Percentiles rank a stretch among this genome's conserved stretches.
Conservation (phyloP, 2,329 filamentous ascomycete genomes). For the Ciborinia camelliae region DNA sequence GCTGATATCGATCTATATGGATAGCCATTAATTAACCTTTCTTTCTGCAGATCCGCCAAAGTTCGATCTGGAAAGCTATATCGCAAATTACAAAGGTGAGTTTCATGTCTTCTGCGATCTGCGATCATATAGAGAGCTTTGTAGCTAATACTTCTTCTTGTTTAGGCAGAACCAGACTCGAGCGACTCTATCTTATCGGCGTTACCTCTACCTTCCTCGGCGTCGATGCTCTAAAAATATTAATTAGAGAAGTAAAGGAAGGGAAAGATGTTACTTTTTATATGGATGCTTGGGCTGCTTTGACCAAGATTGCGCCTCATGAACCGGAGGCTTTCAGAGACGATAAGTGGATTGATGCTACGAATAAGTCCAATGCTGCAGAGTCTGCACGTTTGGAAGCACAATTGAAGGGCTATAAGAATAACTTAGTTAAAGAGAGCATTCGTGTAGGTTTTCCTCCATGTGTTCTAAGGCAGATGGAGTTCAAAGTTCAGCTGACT, state of each 20-base stretch:
- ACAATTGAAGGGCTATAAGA: constrained; percentile 89
- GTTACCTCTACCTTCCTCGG: constrained; percentile 71
- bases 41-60: constrained; percentile 56
- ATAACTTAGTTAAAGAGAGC: constrained; percentile 96
- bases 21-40: constrained; percentile 16
- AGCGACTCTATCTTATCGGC: constrained; percentile 80
- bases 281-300: constrained; percentile 60
- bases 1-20: neutral
- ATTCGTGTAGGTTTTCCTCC: constrained; percentile 65
- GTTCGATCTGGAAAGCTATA: constrained; percentile 87
- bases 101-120: neutral
- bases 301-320: constrained; percentile 60
- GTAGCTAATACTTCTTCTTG: constrained; percentile 11
- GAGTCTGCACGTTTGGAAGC: constrained; percentile 75
- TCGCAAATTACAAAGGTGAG: constrained; percentile 81
- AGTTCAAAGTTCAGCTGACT: neutral
- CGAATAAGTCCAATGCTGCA: constrained; percentile 60
- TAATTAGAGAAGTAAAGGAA: constrained; percentile 70
- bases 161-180: constrained; percentile 77
- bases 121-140: neutral
- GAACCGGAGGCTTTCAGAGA: constrained; percentile 69
- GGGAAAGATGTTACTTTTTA: constrained; percentile 74
- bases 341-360: constrained; percentile 69
- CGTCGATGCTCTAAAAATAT: constrained; percentile 75
- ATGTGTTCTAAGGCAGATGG: neutral